Conservation (phyloP, 2,329 filamentous ascomycete species). For the Aspergillus ochraceus region DNA sequence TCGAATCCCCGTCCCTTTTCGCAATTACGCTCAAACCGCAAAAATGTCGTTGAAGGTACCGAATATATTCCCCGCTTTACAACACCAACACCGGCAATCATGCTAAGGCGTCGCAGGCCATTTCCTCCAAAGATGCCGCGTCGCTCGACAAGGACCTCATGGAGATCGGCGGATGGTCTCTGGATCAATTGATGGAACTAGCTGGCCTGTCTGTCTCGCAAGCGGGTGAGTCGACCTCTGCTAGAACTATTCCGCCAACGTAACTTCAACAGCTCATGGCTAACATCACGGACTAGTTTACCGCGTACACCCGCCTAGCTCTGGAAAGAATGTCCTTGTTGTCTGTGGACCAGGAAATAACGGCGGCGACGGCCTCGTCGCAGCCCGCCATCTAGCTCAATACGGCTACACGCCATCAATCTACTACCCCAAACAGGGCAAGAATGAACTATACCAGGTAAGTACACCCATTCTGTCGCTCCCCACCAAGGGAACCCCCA, state of each 20-base stretch:
- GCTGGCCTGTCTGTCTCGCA: conserved; percentile 92
- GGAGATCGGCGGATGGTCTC: conserved; percentile 79
- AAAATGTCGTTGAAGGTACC: conserved; percentile 45
- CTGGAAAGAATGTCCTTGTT: conserved; percentile 73
- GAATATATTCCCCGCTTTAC: background rate
- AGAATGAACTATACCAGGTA: conserved; percentile 86
- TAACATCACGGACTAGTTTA: conserved; percentile 62
- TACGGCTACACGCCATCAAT: conserved; percentile 88
- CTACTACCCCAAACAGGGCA: conserved; percentile 90
- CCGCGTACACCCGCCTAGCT: conserved; percentile 72
- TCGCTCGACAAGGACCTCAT: conserved; percentile 93
- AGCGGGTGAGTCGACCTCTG: conserved; percentile 60
- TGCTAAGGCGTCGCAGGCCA: conserved; percentile 57
- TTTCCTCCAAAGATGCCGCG: conserved; percentile 82
- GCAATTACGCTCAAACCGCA: conserved; percentile 29
- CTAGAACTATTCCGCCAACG: background rate
- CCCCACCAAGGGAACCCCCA: too few species aligned
- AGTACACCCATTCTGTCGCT: conserved; percentile 18
- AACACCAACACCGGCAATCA: background rate
- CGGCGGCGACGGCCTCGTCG: conserved; percentile 88
- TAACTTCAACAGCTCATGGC: background rate
- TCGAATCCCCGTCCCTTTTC: conserved; percentile 14
- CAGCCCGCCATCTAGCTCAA: conserved; percentile 84
- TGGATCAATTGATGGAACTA: conserved; percentile 97
- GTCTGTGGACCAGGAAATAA: conserved; percentile 85